Evolutionary conservation across 768 basidiomycete species (phyloP), one percentile per base, ranked within the genome.

Genomic region (Serendipita sp.): DNA sequence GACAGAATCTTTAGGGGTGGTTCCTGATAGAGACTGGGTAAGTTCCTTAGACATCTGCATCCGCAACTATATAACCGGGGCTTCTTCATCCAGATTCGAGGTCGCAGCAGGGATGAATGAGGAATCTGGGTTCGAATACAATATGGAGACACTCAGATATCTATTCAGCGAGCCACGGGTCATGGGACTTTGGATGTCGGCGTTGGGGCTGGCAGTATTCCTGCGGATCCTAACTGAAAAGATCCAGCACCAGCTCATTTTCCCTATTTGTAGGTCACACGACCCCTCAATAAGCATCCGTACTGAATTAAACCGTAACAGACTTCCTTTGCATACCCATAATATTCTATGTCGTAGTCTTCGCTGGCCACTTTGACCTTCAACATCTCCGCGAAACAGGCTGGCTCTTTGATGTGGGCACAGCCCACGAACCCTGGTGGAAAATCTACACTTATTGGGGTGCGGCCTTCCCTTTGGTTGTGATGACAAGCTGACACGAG

Each of bases 21-120:
- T 99, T 98, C 73, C 77, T 99, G 50, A 82, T 97, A 43, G 78
- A 86, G 67, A 97, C 94, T 0, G 93, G 91, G 86, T 88, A 67
- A 63, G 79, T 68, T 42, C 17, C 14, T 30, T 31, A 34, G 38
- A 38, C 20, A 14, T 20, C 17, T 44, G 42, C 33, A 4, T 62
- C 24, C 33, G 42, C 58, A 13, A 30, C 38, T 44, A 3, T 48
- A 1, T 43, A 41, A n/a, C 13, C 22, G n/a, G 3, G 14, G 56
- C 26, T 26, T 26, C 20, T 9, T 42, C 3, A 20, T 20, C 42
- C 64, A 88, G 91, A 13, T 76, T 98, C 33, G 86, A 91, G 9
- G 90, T 96, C 34, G 83, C 86, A 68, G 83, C 90, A 31, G 83
- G 89, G 4, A 78, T 97, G 64, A 75, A 76, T 60, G 79, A 84